Conservation (phyloP, 192 early-diverging fungal genomes). For the Diversispora eburnea region DNA sequence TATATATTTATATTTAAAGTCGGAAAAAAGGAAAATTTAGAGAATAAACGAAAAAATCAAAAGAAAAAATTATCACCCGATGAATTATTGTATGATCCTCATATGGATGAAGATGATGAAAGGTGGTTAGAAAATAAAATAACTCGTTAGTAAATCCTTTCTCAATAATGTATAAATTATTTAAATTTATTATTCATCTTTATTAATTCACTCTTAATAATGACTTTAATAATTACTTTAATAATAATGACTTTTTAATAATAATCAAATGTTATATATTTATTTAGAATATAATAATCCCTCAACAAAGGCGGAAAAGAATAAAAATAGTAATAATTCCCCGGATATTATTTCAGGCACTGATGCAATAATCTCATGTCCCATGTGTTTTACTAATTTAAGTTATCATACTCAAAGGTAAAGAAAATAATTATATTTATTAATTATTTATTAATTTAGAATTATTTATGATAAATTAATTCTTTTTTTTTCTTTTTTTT, state of each 20-base stretch:
- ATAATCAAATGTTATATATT: constrained; percentile 3
- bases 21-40: background rate
- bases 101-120: constrained; percentile 51
- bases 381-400: constrained; percentile 55
- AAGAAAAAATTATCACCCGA: constrained; percentile 34
- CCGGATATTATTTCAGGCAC: background rate
- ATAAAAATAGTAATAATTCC: too few species aligned
- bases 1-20: too few species aligned
- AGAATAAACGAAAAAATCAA: background rate
- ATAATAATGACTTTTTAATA: too few species aligned
- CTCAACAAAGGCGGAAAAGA: too few species aligned
- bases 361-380: constrained; percentile 60
- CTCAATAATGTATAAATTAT: background rate
- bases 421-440: background rate
- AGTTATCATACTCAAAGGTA: constrained; percentile 64
- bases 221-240: background rate
- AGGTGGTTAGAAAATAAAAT: constrained; percentile 53
- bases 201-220: background rate
- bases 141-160: constrained; percentile 34
- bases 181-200: constrained; percentile 8
- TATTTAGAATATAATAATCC: constrained; percentile 13
- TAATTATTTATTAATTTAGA: too few species aligned
- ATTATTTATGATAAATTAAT: background rate
- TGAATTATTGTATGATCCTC: constrained; percentile 57
- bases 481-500: too few species aligned